Percentiles rank a stretch among this genome's conserved stretches.
These are phyloP conservation scores for Cynara cardunculus DNA, from an alignment of 129 eudicot genomes.

Conservation along the genomic window DNA sequence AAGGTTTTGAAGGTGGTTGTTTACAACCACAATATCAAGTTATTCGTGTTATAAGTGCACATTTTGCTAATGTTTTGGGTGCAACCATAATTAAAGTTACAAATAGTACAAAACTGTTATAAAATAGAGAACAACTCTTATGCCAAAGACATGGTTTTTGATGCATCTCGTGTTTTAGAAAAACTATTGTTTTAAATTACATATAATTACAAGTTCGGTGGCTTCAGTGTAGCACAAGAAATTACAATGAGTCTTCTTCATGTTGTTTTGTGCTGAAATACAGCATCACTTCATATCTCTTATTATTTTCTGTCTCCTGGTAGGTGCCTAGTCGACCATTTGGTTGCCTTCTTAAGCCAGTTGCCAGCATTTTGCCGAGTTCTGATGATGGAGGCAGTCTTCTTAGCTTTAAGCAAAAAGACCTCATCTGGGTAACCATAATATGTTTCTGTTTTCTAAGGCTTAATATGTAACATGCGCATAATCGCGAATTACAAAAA, in stretches of 20 bases:
- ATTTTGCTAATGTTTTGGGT: constrained; percentile 1
- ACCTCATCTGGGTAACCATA: constrained; percentile 70
- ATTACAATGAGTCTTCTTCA: background rate
- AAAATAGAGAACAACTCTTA: constrained; percentile 10
- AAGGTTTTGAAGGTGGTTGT: background rate
- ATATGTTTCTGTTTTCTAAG: constrained; percentile 12
- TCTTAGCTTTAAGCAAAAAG: constrained; percentile 77
- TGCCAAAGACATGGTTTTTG: background rate
- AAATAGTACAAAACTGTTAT: background rate
- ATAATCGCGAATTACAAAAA: background rate
- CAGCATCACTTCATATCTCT: constrained; percentile 10
- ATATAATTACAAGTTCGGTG: constrained; percentile 3
- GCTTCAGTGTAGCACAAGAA: constrained; percentile 13
- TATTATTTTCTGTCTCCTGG: constrained; percentile 13
- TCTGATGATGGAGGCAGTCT: constrained; percentile 79
- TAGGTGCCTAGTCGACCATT: constrained; percentile 88
- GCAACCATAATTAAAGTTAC: background rate
- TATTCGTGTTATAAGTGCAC: background rate
- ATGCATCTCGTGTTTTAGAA: background rate
- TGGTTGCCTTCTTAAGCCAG: constrained; percentile 85
- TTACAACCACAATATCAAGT: background rate
- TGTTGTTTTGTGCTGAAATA: constrained; percentile 14
- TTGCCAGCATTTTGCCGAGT: constrained; percentile 64
- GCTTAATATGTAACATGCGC: background rate
- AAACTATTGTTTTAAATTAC: background rate